phyloP scores from a whole-genome alignment of 2,329 filamentous ascomycete species.

The Bipolaris oryzae region DNA sequence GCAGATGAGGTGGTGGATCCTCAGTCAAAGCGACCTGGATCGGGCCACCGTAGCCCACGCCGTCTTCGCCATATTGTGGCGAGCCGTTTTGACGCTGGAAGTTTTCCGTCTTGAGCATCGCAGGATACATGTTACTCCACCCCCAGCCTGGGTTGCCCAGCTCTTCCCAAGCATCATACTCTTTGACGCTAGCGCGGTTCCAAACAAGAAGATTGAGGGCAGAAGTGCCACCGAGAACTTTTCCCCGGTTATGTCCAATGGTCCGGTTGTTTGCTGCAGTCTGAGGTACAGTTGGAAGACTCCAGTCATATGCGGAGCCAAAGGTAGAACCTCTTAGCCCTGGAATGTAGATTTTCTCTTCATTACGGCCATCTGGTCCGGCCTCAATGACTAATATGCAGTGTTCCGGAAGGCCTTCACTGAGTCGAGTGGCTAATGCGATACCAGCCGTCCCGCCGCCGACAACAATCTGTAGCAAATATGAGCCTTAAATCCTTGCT shows the following conservation, averaged over 20 bases:
- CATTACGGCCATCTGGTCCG: constrained; percentile 31
- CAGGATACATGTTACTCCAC: constrained; percentile 54
- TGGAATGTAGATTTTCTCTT: constrained; percentile 29
- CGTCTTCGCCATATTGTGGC: constrained; percentile 30
- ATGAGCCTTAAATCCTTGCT: background rate
- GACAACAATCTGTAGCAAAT: constrained; percentile 11
- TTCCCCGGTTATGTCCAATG: constrained; percentile 24
- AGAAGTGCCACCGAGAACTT: constrained; percentile 43
- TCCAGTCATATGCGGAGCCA: constrained; percentile 35
- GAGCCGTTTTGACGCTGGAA: constrained; percentile 27
- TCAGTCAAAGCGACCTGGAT: constrained; percentile 49
- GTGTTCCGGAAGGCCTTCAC: constrained; percentile 29
- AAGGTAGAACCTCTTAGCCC: constrained; percentile 29
- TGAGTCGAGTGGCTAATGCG: constrained; percentile 31
- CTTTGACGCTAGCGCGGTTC: constrained; percentile 39
- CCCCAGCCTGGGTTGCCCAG: constrained; percentile 63
- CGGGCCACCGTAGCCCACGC: constrained; percentile 36
- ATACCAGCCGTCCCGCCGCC: constrained; percentile 31
- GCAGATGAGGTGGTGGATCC: constrained; percentile 51
- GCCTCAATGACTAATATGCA: constrained; percentile 30
- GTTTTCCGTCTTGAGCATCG: constrained; percentile 40
- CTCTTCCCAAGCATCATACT: constrained; percentile 60
- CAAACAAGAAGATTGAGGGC: constrained; percentile 46
- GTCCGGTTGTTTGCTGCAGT: constrained; percentile 43
- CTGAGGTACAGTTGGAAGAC: constrained; percentile 54